phyloP scores from a whole-genome alignment of 2,329 filamentous ascomycete species.

The Xylaria sp. region DNA sequence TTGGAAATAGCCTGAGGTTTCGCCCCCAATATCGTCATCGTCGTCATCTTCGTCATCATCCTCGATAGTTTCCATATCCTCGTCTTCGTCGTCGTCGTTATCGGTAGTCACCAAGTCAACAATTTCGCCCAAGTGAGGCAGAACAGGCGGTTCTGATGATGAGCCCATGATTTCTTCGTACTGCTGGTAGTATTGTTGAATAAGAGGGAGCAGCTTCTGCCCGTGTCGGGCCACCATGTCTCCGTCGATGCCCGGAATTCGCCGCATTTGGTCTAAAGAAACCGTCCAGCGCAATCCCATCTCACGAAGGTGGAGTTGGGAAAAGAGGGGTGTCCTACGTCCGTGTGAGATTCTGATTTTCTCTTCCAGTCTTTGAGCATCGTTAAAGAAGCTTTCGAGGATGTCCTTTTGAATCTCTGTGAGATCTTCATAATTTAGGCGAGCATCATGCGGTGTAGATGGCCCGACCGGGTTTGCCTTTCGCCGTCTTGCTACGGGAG shows the following conservation, averaged over 20 bases:
- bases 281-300: constrained; percentile 79
- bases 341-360: constrained; percentile 69
- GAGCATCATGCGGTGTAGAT: constrained; percentile 68
- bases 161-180: constrained; percentile 64
- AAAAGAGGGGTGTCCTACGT: constrained; percentile 71
- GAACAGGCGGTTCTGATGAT: constrained; percentile 28
- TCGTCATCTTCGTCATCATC: constrained; percentile 37
- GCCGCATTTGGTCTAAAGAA: constrained; percentile 69
- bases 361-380: constrained; percentile 70
- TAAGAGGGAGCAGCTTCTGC: constrained; percentile 67
- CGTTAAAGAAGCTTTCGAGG: constrained; percentile 71
- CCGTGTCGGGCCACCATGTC: constrained; percentile 73
- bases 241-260: constrained; percentile 70
- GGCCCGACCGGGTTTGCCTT: constrained; percentile 59
- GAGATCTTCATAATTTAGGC: constrained; percentile 61
- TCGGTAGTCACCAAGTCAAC: constrained; percentile 64
- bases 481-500: constrained; percentile 51
- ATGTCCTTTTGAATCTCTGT: constrained; percentile 70
- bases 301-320: constrained; percentile 74
- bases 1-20: constrained; percentile 62
- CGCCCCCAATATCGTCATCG: constrained; percentile 44
- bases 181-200: constrained; percentile 60
- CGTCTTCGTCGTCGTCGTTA: constrained; percentile 50
- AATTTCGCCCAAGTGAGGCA: constrained; percentile 36
- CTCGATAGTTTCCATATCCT: constrained; percentile 39